Base-by-base conservation (phyloP, 352 stramenopile genomes). In the Phytophthora cryptogea region DNA sequence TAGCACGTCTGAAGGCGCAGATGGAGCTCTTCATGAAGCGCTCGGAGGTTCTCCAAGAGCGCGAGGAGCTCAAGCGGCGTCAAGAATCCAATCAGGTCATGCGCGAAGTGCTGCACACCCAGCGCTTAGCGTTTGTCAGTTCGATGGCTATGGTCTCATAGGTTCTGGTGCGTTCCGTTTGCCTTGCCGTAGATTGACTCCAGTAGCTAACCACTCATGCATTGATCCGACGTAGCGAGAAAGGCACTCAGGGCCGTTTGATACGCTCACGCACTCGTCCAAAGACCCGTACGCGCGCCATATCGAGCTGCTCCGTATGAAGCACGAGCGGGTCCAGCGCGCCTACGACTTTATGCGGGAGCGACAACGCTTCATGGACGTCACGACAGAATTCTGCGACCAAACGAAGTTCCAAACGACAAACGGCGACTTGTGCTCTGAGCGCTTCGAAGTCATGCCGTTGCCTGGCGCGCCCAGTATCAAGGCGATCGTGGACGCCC, bases 401-500 rank as follows among this genome's bases (percentile, higher is more conserved):
- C 54, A 59, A 11, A 76, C 81, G 71, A 72, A 68, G 40, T 76
- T 80, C 41, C 52, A 76, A 30, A 58, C 51, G n/a, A 59, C 51
- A 5, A 65, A 71, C 32, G 63, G 63, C 11, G 70, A 78, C 44
- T 62, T 73, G 49, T 72, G 50, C 51, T 63, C 60, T 0, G 40
- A 67, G 39, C 65, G 67, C 20, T 86, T 83, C 43, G 68, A 83
- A 53, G 48, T 79, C 5, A 70, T 67, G n/a, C 72, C 77, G 32
- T 70, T 86, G 47, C 59, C 54, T 5, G 64, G 43, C 0, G 23
- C 66, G 10, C 35, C 27, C 11, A 67, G 42, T 41, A 32, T 74
- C 54, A 70, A 70, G 40, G 44, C 61, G n/a, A 64, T 79, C 5
- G 71, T 81, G 48, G 67, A 84, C 46, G 63, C 67, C 16, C 62